Conservation (phyloP, 208 protist species). For the Plasmodiophora brassicae region DNA sequence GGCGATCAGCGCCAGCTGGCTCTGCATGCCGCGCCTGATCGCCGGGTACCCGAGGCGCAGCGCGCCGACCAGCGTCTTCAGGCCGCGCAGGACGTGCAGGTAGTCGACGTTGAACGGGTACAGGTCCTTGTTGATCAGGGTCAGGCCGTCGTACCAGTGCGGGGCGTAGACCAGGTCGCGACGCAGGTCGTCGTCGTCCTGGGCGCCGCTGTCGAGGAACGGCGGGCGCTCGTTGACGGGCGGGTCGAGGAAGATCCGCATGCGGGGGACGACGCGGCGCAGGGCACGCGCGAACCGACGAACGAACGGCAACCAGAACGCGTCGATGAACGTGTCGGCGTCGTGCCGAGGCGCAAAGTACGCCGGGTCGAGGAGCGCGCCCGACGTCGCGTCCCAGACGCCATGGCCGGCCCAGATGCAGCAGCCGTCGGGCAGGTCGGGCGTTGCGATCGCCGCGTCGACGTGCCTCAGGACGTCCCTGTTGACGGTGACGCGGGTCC, state of each 20-base stretch:
- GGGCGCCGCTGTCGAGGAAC: too few relatives aligned
- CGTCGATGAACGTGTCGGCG: not conserved
- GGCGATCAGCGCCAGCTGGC: not conserved
- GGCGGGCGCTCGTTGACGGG: constrained; percentile 25
- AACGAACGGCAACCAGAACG: constrained; percentile 18
- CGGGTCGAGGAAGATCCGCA: not conserved
- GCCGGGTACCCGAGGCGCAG: not conserved
- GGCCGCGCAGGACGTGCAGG: not conserved
- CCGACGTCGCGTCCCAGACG: not conserved
- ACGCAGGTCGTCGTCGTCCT: too few relatives aligned
- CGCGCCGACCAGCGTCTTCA: not conserved
- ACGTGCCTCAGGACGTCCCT: too few relatives aligned
- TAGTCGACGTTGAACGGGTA: not conserved
- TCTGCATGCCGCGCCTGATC: not conserved
- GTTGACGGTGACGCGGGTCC: not conserved
- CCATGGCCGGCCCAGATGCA: not conserved
- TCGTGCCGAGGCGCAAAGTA: not conserved
- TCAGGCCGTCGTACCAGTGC: constrained; percentile 22
- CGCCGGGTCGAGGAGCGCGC: not conserved
- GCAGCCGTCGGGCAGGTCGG: not conserved
- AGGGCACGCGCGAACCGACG: not conserved
- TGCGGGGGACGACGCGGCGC: not conserved
- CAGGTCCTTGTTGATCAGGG: not conserved
- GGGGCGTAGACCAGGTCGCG: not conserved
- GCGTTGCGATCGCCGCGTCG: too few relatives aligned